phyloP scores from a whole-genome alignment of 257 asterid species.

The Scutellaria galericulata region DNA sequence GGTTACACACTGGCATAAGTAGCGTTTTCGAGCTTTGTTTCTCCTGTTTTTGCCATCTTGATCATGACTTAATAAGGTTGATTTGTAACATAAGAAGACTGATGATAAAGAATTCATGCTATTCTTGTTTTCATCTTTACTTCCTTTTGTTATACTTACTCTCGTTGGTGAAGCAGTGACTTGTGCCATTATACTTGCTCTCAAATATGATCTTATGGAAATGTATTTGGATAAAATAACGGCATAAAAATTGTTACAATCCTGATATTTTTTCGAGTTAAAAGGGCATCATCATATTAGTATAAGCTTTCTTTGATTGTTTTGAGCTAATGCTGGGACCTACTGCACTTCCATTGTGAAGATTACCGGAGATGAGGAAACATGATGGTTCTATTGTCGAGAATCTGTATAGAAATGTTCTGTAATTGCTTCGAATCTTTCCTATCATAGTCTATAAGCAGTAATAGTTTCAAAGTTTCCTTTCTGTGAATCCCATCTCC shows the following conservation, averaged over 20 bases:
- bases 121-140: slow-evolving; percentile 16
- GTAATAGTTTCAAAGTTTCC: slow-evolving; percentile 14
- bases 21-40: neutral
- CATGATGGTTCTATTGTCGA: neutral
- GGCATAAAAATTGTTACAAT: neutral
- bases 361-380: neutral
- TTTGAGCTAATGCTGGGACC: neutral
- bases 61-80: neutral
- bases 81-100: neutral
- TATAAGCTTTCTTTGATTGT: neutral
- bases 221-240: neutral
- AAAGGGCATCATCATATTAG: neutral
- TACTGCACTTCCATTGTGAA: neutral
- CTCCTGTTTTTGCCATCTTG: slow-evolving; percentile 25
- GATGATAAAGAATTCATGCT: neutral
- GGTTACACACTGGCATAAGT: neutral
- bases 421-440: neutral
- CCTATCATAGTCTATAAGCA: neutral
- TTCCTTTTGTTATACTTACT: slow-evolving; percentile 19
- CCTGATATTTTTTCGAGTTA: neutral
- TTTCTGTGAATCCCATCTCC: neutral
- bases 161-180: neutral
- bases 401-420: slow-evolving; percentile 1
- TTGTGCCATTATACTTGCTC: slow-evolving; percentile 5
- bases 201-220: neutral